phyloP scores from a whole-genome alignment of 371 early-diverging fungal genomes.

The Mortierella sp. region DNA sequence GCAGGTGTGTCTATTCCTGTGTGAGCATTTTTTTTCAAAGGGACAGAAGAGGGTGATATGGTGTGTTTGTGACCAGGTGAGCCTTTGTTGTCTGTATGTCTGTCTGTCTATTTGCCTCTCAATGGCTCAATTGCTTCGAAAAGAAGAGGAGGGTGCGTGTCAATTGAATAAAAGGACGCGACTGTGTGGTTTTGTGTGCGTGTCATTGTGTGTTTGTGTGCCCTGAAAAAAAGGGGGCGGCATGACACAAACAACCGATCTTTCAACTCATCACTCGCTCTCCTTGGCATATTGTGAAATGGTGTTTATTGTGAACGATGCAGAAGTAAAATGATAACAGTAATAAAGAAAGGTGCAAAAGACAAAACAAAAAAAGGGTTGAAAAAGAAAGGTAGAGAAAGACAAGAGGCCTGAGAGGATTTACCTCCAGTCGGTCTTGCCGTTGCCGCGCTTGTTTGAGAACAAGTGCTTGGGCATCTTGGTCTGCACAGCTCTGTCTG shows the following conservation, averaged over 20 bases:
- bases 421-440: conserved; percentile 90
- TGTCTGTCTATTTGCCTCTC: neutral
- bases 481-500: conserved; percentile 89
- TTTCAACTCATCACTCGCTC: neutral
- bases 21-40: neutral
- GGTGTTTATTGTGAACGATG: neutral
- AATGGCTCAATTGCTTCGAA: neutral
- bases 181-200: conserved; percentile 8
- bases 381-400: neutral
- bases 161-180: neutral
- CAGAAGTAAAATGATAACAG: neutral
- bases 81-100: neutral
- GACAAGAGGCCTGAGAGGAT: neutral
- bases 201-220: neutral
- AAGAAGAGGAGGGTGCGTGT: neutral
- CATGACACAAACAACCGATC: neutral
- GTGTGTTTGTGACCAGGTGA: neutral
- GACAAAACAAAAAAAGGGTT: neutral
- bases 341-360: neutral
- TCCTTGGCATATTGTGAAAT: neutral
- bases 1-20: neutral
- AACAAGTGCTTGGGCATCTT: conserved; percentile 99
- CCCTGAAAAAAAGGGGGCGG: neutral
- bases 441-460: conserved; percentile 90
- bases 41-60: too few species aligned